A percentile compares a stretch with the other conserved stretches of the same genome.
phyloP scores from a whole-genome alignment of 2,329 filamentous ascomycete species.

The Alternaria infectoria region DNA sequence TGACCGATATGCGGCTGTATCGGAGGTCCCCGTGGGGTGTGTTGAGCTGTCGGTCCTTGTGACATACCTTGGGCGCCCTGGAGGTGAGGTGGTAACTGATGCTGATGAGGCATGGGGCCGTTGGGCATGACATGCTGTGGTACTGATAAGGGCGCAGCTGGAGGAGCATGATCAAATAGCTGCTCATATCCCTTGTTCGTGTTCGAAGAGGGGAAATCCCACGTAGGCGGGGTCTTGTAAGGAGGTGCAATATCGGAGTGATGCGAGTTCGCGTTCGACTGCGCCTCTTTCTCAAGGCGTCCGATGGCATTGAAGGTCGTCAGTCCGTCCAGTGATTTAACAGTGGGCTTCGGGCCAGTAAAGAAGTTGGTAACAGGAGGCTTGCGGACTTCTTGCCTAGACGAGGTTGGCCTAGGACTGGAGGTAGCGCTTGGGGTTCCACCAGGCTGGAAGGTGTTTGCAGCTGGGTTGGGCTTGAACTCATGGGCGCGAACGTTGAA shows the following conservation, averaged over 20 bases:
- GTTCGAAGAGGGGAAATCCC: constrained; percentile 75
- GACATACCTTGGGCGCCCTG: constrained; percentile 73
- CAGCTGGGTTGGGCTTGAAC: constrained; percentile 85
- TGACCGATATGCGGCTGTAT: constrained; percentile 74
- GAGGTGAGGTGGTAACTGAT: constrained; percentile 82
- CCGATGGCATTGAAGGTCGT: constrained; percentile 69
- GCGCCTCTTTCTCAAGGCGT: constrained; percentile 70
- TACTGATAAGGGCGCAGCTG: constrained; percentile 64
- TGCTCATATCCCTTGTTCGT: constrained; percentile 79
- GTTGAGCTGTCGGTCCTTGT: constrained; percentile 74
- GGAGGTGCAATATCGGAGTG: constrained; percentile 86
- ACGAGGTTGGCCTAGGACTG: constrained; percentile 68
- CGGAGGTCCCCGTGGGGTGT: constrained; percentile 79
- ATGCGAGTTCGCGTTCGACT: constrained; percentile 57
- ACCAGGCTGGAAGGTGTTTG: constrained; percentile 79
- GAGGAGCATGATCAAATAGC: constrained; percentile 74
- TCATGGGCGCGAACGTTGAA: constrained; percentile 72
- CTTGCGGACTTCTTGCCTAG: constrained; percentile 39
- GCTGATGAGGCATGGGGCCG: constrained; percentile 78
- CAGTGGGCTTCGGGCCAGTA: constrained; percentile 71
- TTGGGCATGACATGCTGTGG: constrained; percentile 66
- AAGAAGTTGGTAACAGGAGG: constrained; percentile 59
- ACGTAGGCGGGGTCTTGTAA: constrained; percentile 84
- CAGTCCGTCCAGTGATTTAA: constrained; percentile 59
- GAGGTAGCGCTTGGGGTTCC: constrained; percentile 67